phyloP scores from a whole-genome alignment of 306 rosid species.

The Vicia villosa region DNA sequence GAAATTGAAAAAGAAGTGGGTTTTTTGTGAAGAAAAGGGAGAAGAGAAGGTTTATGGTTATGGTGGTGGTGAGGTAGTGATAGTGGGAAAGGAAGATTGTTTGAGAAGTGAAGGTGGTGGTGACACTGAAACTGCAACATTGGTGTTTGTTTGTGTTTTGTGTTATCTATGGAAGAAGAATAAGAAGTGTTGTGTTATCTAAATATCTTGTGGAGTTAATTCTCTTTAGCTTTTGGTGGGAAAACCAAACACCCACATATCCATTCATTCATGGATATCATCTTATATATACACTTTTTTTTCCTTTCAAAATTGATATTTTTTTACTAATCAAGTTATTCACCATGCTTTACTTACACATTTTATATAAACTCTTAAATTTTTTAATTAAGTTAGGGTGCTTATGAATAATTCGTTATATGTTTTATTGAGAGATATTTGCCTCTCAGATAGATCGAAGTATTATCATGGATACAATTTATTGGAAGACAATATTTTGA shows the following conservation, averaged over 20 bases:
- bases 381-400: too few species aligned
- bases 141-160: not conserved
- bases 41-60: conserved; percentile 31
- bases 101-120: not conserved
- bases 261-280: too few species aligned
- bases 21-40: conserved; percentile 27
- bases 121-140: not conserved
- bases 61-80: not conserved
- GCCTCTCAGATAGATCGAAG: too few species aligned
- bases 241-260: not conserved
- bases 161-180: not conserved
- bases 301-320: too few species aligned
- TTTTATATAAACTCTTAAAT: too few species aligned
- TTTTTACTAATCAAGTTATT: too few species aligned
- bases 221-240: conserved; percentile 1
- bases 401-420: too few species aligned
- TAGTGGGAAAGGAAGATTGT: not conserved
- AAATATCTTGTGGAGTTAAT: not conserved
- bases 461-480: too few species aligned
- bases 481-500: too few species aligned
- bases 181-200: not conserved
- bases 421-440: too few species aligned
- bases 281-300: too few species aligned
- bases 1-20: conserved; percentile 51
- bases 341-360: too few species aligned